Conservation (phyloP, 148 eudicot genomes). For the Heliamphora exappendiculata region DNA sequence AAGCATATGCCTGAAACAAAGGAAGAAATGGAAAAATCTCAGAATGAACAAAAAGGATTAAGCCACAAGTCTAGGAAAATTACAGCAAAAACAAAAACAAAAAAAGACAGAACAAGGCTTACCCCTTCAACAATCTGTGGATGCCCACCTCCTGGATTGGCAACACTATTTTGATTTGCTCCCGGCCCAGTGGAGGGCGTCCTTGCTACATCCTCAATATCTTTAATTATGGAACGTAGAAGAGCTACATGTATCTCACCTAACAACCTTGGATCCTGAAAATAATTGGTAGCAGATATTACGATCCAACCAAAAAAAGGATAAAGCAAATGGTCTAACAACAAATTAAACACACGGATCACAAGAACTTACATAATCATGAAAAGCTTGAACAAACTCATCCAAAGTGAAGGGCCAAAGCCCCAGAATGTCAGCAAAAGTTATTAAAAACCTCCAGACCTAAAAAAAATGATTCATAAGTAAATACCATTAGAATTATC, state of each 20-base stretch:
- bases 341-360: not conserved
- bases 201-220: conserved; percentile 92
- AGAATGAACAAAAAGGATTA: not conserved
- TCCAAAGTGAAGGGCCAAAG: conserved; percentile 96
- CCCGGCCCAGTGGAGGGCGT: conserved; percentile 61
- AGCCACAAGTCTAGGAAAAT: not conserved
- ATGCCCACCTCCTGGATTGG: conserved; percentile 81
- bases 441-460: conserved; percentile 88
- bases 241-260: conserved; percentile 84
- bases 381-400: conserved; percentile 87
- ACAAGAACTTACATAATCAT: conserved; percentile 67
- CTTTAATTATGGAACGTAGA: conserved; percentile 61
- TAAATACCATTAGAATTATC: conserved; percentile 12
- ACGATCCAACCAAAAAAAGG: not conserved
- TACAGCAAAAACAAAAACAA: not conserved
- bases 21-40: not conserved
- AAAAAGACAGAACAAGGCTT: conserved; percentile 12
- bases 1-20: conserved; percentile 68
- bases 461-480: conserved; percentile 23
- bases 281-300: not conserved
- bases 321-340: not conserved
- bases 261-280: conserved; percentile 75
- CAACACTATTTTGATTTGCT: conserved; percentile 46
- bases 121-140: conserved; percentile 97
- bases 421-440: conserved; percentile 82